A percentile compares a stretch with the other conserved stretches of the same genome.
phyloP scores from a whole-genome alignment of 352 stramenopile species.

The Phytophthora agathidicida region DNA sequence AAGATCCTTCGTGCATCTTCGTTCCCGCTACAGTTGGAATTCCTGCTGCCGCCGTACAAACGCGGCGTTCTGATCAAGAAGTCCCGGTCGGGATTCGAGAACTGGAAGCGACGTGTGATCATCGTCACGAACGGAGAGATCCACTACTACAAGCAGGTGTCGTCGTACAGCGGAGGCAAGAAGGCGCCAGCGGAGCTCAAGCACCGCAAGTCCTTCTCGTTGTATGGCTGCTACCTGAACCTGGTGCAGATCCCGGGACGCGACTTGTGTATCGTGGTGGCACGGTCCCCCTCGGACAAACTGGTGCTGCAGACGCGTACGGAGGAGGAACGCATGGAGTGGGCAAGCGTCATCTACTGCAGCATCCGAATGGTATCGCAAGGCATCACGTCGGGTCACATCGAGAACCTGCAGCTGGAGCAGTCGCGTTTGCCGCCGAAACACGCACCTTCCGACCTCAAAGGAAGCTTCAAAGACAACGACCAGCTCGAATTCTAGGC shows the following conservation, averaged over 20 bases:
- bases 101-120: slow-evolving; percentile 86
- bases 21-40: slow-evolving; percentile 76
- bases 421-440: slow-evolving; percentile 33
- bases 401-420: slow-evolving; percentile 76
- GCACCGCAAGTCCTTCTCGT: slow-evolving; percentile 84
- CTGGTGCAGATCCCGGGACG: slow-evolving; percentile 73
- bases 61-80: slow-evolving; percentile 84
- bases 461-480: slow-evolving; percentile 38
- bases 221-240: slow-evolving; percentile 87
- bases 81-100: slow-evolving; percentile 85
- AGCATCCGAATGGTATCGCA: slow-evolving; percentile 89
- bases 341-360: slow-evolving; percentile 88
- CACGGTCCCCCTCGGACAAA: slow-evolving; percentile 86
- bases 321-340: slow-evolving; percentile 85
- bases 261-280: slow-evolving; percentile 83
- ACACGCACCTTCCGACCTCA: slow-evolving; percentile 29
- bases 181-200: slow-evolving; percentile 57
- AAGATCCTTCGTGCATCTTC: slow-evolving; percentile 52
- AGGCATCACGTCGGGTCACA: slow-evolving; percentile 83
- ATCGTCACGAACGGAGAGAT: slow-evolving; percentile 84
- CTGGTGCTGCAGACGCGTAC: slow-evolving; percentile 73
- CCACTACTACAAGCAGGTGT: slow-evolving; percentile 83
- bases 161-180: slow-evolving; percentile 31
- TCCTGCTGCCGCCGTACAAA: slow-evolving; percentile 86
- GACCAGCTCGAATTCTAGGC: slow-evolving; percentile 34